phyloP scores from a whole-genome alignment of 176 grass and related monocot species.

The Alloteropsis semialata region DNA sequence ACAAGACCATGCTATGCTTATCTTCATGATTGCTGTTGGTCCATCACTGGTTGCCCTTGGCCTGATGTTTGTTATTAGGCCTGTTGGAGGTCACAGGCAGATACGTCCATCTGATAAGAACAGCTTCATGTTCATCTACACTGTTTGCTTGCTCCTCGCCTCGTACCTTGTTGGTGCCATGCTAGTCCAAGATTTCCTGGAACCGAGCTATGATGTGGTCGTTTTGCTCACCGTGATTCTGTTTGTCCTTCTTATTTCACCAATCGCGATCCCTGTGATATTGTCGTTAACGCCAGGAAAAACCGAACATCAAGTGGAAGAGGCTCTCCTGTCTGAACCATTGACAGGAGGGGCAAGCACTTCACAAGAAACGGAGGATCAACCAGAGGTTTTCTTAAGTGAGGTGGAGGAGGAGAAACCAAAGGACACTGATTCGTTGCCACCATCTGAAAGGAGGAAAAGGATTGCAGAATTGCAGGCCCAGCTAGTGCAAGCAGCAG shows the following conservation, averaged over 20 bases:
- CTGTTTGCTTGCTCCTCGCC: conserved; percentile 68
- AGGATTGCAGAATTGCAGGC: conserved; percentile 68
- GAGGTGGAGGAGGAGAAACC: conserved; percentile 67
- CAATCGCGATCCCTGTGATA: conserved; percentile 50
- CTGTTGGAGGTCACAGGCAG: conserved; percentile 71
- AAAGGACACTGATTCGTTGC: conserved; percentile 45
- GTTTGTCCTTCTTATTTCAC: conserved; percentile 50
- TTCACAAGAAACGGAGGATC: conserved; percentile 38
- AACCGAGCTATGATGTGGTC: conserved; percentile 42
- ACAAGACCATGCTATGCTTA: conserved; percentile 48
- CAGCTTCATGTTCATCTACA: conserved; percentile 73
- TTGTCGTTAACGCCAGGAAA: conserved; percentile 50
- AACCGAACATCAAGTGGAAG: conserved; percentile 42
- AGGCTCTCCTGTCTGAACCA: conserved; percentile 38
- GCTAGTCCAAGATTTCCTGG: conserved; percentile 73
- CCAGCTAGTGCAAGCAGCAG: conserved; percentile 53
- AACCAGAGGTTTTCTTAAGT: conserved; percentile 55
- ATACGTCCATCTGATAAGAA: conserved; percentile 60
- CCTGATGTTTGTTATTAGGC: conserved; percentile 78
- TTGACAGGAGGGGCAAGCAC: conserved; percentile 48
- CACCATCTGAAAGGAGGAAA: conserved; percentile 65
- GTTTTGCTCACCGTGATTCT: conserved; percentile 55
- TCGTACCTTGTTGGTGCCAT: conserved; percentile 77
- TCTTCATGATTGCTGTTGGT: conserved; percentile 71
- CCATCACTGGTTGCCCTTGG: conserved; percentile 59